Base-by-base conservation (phyloP, 1,284 basidiomycete genomes). In the Sanghuangporus sanghuang region DNA sequence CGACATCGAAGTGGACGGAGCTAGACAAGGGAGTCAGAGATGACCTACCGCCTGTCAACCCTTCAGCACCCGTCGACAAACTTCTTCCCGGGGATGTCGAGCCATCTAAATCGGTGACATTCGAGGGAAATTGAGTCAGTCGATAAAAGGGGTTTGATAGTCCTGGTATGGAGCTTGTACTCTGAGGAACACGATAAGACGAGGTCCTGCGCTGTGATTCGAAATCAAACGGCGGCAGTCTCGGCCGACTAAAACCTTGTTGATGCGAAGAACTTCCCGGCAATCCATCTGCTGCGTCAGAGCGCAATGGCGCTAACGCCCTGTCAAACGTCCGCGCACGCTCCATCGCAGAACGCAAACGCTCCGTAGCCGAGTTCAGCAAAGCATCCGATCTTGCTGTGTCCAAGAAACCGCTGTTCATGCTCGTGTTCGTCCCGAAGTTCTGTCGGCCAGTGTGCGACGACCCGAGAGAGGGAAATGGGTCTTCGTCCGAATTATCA, bases 291-390 rank as follows among this genome's bases (percentile, higher is more conserved):
- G 52, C 38, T 42, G 36, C 36, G 49, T 56, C 63, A 40, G 57
- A 60, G n/a, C 63, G 57, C 36, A 64, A 36, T 2, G 63, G 63
- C n/a, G 59, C 63, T 36, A 64, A 35, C n/a, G 46, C 32, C 50
- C 63, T 60, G 18, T 64, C 63, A 48, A 64, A 64, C 3, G 53
- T 59, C 16, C 38, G 59, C n/a, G 63, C 63, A 42, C 63, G 63
- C 6, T 61, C 63, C 36, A 64, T 46, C 11, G 59, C 50, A 16
- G 16, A 23, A 18, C 63, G 58, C 12, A 64, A 16, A 44, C 52
- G 46, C 21, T 56, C 38, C n/a, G 53, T 57, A 27, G 59, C 44
- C 42, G 57, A 27, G 32, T 39, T 49, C 32, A 64, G 57, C 9
- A 46, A 32, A 27, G 35, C 44, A 32, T 59, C 57, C 16, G 44